Evolutionary conservation across 257 asterid species (phyloP).

Genomic region (Rhazya stricta): DNA sequence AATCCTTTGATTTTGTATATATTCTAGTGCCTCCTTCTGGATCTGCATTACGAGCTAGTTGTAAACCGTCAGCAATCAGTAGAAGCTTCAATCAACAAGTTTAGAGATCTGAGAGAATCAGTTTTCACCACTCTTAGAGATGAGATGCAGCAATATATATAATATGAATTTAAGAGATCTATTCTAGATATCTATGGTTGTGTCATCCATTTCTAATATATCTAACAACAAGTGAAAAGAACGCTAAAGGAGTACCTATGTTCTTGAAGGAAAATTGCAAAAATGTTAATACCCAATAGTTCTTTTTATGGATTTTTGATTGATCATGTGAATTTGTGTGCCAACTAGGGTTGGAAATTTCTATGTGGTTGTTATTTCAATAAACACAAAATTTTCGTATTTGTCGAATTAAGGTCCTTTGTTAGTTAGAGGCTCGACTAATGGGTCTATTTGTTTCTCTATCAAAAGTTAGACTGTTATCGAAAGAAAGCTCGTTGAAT

Average conservation of each 20-base stretch:
- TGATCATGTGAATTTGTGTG: no score
- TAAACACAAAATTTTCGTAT: no score
- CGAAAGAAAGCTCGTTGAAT: no score
- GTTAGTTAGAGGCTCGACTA: no score
- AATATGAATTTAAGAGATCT: background rate
- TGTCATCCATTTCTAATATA: background rate
- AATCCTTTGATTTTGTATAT: background rate
- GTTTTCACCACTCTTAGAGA: background rate
- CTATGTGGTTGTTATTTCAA: no score
- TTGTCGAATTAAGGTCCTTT: no score
- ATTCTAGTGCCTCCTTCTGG: background rate
- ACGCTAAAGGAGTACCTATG: background rate
- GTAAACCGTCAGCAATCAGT: background rate
- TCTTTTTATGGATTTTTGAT: no score
- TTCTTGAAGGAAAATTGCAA: no score
- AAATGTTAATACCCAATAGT: no score
- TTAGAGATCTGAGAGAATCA: background rate
- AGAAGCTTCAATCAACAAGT: background rate
- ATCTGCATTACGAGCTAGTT: slow-evolving; percentile 1
- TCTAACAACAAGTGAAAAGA: background rate
- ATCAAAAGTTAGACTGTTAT: no score
- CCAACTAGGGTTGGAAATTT: no score
- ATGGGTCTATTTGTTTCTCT: no score
- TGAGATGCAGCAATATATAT: background rate
- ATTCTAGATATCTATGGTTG: background rate